Base-by-base conservation (phyloP, 495 filamentous ascomycete species). In the Penicillium parvum region DNA sequence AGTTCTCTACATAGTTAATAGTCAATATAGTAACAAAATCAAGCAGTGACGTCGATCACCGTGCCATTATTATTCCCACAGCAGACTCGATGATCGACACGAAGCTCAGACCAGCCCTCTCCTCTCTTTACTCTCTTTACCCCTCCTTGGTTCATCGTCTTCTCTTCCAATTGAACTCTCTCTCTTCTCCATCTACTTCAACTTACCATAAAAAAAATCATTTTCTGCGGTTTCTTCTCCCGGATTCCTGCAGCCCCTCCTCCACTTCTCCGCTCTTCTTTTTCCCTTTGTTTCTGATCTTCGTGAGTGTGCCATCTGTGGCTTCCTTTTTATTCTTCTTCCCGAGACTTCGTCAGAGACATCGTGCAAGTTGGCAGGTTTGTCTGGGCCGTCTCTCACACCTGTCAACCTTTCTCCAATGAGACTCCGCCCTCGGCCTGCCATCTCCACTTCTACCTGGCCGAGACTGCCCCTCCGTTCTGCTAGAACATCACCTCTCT, bases 31-130 rank as follows among this genome's bases (percentile, higher is more conserved):
- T n/a, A n/a, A n/a, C n/a, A 36, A 22, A 16, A 18, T 34, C 11
- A 49, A 43, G 30, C 22, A 48, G 52, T 55, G 47, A 55, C 52
- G 52, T 55, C 52, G 52, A 55, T 55, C 52, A 50, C 17, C 34
- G 9, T 18, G 14, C 23, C 30, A 10, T 10, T 35, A 4, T 20
- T 30, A 27, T 11, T 35, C 14, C 23, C 5, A 11, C 8, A 15
- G n/a, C 16, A 16, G 15, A 7, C 6, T 5, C 21, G 34, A 41
- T 50, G 50, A 58, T 53, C 54, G 43, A 50, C 47, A 45, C 12
- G 40, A 47, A 58, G 50, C 50, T 55, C 45, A 52, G 49, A 49
- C 54, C 54, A 50, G 32, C 34, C 43, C 36, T 28, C 42, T 40
- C 40, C 21, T 26, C 40, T 54, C 43, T 45, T 43, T 44, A 37